Conservation (phyloP, 257 asterid genomes). For the Haberlea rhodopensis region DNA sequence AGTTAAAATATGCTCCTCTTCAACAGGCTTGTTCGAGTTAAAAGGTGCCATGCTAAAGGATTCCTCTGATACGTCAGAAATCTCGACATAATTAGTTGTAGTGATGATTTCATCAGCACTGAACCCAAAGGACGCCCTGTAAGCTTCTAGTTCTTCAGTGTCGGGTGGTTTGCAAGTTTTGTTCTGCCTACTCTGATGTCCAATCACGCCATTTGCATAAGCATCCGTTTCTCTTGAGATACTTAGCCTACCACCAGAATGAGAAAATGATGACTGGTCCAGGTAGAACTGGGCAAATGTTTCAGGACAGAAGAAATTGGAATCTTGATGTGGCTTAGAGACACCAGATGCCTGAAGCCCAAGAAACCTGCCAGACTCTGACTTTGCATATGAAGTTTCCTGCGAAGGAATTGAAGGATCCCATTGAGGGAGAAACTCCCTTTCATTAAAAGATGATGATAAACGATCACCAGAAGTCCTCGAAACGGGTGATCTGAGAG, state of each 20-base stretch:
- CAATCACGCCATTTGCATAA: slow-evolving; percentile 59
- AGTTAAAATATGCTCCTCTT: slow-evolving; percentile 38
- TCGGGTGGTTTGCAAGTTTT: slow-evolving; percentile 70
- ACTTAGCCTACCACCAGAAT: slow-evolving; percentile 89
- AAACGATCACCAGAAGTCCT: slow-evolving; percentile 34
- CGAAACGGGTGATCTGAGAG: slow-evolving; percentile 45
- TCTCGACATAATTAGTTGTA: slow-evolving; percentile 82
- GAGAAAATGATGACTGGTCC: slow-evolving; percentile 77
- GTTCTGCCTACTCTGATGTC: slow-evolving; percentile 69
- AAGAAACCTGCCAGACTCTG: slow-evolving; percentile 55
- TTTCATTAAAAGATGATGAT: slow-evolving; percentile 41
- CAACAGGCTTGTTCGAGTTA: slow-evolving; percentile 37
- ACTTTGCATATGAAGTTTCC: slow-evolving; percentile 39
- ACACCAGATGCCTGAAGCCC: slow-evolving; percentile 42
- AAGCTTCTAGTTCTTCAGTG: slow-evolving; percentile 90
- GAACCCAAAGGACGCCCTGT: slow-evolving; percentile 97
- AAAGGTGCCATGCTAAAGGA: slow-evolving; percentile 68
- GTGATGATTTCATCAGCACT: slow-evolving; percentile 96
- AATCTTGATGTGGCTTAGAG: slow-evolving; percentile 60
- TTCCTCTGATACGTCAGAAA: slow-evolving; percentile 73
- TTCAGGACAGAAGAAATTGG: slow-evolving; percentile 97
- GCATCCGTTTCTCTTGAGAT: slow-evolving; percentile 87
- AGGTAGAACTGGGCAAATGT: slow-evolving; percentile 95
- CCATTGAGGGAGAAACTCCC: slow-evolving; percentile 43
- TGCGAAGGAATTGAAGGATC: slow-evolving; percentile 32